Base-by-base conservation (phyloP, 2,329 filamentous ascomycete genomes). In the Helminthosporium solani region DNA sequence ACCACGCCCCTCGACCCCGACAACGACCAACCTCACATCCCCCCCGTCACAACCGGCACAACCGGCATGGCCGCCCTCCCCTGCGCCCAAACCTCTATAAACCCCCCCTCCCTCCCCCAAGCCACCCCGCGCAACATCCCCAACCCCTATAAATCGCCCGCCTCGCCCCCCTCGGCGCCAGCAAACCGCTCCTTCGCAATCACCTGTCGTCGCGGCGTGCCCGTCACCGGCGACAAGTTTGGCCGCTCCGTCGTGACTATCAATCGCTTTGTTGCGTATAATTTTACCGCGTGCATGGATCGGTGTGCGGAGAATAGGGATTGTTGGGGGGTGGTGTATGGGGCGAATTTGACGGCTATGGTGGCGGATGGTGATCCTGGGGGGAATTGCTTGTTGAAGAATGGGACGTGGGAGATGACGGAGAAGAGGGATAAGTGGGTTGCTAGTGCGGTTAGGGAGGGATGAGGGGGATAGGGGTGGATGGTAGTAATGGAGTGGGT, bases 161-260 rank as follows among this genome's bases (percentile, higher is more conserved):
- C 21, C 30, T n/a, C n/a, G 27, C 27, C 31, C 12, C 16, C 12
- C 6, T 14, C n/a, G 31, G 16, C n/a, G 12, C 5, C 12, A 14
- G 31, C 15, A 46, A 40, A 16, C 42, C 31, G 33, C 40, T 44
- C 41, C 30, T 52, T 46, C 42, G 44, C 43, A 42, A 52, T 52
- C 25, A 52, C 49, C 23, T 52, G 49, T 38, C 46, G 42, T 2
- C 49, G 49, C 23, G 46, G 46, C 21, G 35, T 49, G 0, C 49
- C 37, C 7, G 21, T 5, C n/a, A 27, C 23, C 5, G 39, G 33
- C 7, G 35, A 34, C 23, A 27, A 18, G 2, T 12, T 34, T 18
- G 37, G 39, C 16, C 3, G 34, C 9, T 21, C 19, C n/a, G 40
- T 51, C n/a, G 27, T 9, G 4, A 33, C 42, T 15, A 6, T 48